Base-by-base conservation (phyloP, 2,329 filamentous ascomycete species). In the Orbilia ellipsospora region DNA sequence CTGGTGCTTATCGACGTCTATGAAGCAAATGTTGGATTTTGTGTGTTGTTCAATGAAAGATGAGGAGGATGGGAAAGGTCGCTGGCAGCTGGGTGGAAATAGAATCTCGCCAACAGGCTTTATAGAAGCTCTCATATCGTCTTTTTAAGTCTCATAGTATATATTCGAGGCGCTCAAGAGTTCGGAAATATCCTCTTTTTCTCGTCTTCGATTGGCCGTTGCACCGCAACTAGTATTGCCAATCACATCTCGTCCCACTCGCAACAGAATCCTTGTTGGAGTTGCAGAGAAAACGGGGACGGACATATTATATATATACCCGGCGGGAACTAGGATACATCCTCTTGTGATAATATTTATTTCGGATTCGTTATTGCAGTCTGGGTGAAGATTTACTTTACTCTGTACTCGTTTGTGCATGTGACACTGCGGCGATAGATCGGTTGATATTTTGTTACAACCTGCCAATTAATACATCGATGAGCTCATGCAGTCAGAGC, bases 191-290 rank as follows among this genome's bases (percentile, higher is more conserved):
- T 36, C 10, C 10, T 36, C 31, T 36, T 36, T 36, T 10, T 10
- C 10, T 36, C 31, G 8, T 6, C 40, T 62, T 45, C 57, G 26
- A 74, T 64, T 74, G 64, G 57, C 44, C 42, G 63, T 74, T 55
- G 70, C 16, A 74, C 63, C 57, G 64, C 59, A 54, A 40, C 56
- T 6, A 36, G 31, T 36, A 36, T 36, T 36, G 31, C 31, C 51
- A 63, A 63, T 74, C 59, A 68, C 63, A 51, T 68, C 51, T 68
- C 52, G 70, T 74, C 70, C 63, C 42, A 74, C 70, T 63, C 40
- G 26, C 51, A 40, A 68, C 44, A 50, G 61, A 26, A 74, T 52
- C 63, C 64, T 64, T 57, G 70, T 67, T 67, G 51, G 62, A 63
- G 56, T 66, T 73, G 55, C 61, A 61, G 16, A 51, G 51, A 50